Conservation (phyloP, 768 basidiomycete genomes). For the Amanita pallidorosea region DNA sequence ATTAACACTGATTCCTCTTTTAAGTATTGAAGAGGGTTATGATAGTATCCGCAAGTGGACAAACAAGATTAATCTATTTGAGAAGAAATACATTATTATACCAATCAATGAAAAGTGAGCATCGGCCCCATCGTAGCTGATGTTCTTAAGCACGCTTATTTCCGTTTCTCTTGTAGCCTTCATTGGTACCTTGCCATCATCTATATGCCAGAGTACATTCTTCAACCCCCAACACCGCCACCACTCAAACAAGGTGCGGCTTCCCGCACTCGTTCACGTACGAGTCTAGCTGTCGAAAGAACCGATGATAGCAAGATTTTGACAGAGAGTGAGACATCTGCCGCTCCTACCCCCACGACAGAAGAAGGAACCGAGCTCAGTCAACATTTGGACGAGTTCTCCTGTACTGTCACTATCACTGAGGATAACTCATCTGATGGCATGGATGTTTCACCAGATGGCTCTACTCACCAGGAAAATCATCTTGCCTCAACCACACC, state of each 20-base stretch:
- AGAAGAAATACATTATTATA: conserved; percentile 86
- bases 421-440: background rate
- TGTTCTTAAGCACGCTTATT: background rate
- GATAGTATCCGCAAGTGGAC: conserved; percentile 92
- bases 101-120: conserved; percentile 94
- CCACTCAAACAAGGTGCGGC: background rate
- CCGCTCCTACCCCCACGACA: conserved; percentile 15
- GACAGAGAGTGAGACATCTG: background rate
- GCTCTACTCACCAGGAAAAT: background rate
- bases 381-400: conserved; percentile 12
- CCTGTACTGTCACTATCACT: conserved; percentile 14
- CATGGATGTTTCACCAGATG: conserved; percentile 4
- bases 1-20: conserved; percentile 4
- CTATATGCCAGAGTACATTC: conserved; percentile 61
- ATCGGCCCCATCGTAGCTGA: background rate
- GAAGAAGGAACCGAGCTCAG: conserved; percentile 19
- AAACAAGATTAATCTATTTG: conserved; percentile 74
- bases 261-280: conserved; percentile 4
- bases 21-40: conserved; percentile 55
- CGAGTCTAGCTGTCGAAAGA: conserved; percentile 5
- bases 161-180: conserved; percentile 34
- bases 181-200: conserved; percentile 99
- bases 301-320: conserved; percentile 6
- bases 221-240: conserved; percentile 26
- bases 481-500: background rate